Evolutionary conservation across 1,284 basidiomycete species (phyloP).

Genomic region (Stereum hirsutum): DNA sequence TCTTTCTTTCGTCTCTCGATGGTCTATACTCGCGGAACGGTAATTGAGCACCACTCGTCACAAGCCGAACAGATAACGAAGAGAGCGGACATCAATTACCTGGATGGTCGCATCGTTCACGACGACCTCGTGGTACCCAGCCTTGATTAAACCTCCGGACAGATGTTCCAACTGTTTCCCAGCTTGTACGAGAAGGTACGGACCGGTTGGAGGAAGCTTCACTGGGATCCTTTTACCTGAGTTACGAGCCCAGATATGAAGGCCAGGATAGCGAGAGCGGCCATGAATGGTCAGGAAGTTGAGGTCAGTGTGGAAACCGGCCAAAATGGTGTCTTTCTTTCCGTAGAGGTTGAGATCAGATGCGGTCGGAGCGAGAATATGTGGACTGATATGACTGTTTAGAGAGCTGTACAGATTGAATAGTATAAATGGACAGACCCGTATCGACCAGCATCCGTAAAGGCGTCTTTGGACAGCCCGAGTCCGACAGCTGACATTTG

Average conservation of each 20-base stretch:
- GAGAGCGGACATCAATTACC: too few relatives aligned
- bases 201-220: conserved; percentile 64
- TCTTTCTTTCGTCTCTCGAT: conserved; percentile 51
- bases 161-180: conserved; percentile 90
- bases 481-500: conserved; percentile 81
- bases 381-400: conserved; percentile 43
- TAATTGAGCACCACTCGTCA: conserved; percentile 5
- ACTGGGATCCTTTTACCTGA: conserved; percentile 82
- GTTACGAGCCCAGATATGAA: conserved; percentile 89
- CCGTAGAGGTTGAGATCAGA: conserved; percentile 80
- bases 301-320: conserved; percentile 85
- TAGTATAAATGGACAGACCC: conserved; percentile 39
- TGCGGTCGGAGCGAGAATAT: conserved; percentile 85
- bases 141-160: conserved; percentile 80
- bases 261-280: conserved; percentile 75
- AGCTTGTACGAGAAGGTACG: conserved; percentile 76
- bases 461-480: conserved; percentile 56
- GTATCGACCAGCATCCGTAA: conserved; percentile 73
- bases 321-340: conserved; percentile 70
- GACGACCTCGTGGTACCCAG: conserved; percentile 89
- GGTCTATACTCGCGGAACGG: conserved; percentile 39
- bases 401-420: not conserved
- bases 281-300: conserved; percentile 88
- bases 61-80: conserved; percentile 1
- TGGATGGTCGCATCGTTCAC: conserved; percentile 73